Conservation (phyloP, 2,329 filamentous ascomycete species). For the Hypocreales sp. region DNA sequence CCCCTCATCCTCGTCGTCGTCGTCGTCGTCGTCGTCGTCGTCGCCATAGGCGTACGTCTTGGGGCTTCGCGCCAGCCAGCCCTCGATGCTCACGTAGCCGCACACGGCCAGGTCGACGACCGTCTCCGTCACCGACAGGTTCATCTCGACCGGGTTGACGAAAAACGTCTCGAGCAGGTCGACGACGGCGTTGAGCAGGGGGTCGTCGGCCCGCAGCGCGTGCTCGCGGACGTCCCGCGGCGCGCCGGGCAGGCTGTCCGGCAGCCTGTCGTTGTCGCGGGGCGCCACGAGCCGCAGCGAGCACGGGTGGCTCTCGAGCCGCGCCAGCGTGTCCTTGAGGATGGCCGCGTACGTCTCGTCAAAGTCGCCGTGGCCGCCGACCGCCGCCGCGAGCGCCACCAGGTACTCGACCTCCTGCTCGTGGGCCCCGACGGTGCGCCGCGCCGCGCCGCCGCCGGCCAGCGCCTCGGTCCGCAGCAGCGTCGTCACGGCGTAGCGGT, state of each 20-base stretch:
- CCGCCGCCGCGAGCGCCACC: conserved; percentile 48
- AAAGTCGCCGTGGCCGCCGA: conserved; percentile 55
- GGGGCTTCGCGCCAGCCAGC: conserved; percentile 74
- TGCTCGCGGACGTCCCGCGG: conserved; percentile 46
- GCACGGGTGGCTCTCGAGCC: conserved; percentile 59
- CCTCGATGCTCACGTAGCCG: conserved; percentile 69
- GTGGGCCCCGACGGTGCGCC: conserved; percentile 57
- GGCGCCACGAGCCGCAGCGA: conserved; percentile 53
- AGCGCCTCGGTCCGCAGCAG: conserved; percentile 53
- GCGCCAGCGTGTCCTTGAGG: conserved; percentile 52
- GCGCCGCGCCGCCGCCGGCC: conserved; percentile 33
- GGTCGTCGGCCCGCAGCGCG: conserved; percentile 46
- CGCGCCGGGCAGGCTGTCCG: conserved; percentile 41
- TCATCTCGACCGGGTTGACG: conserved; percentile 80
- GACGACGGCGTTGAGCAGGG: conserved; percentile 47
- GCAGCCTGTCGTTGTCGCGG: conserved; percentile 41
- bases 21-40: conserved; percentile 16
- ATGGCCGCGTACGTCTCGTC: conserved; percentile 59
- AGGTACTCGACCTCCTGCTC: conserved; percentile 61
- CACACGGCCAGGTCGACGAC: conserved; percentile 73
- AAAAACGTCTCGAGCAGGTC: conserved; percentile 70
- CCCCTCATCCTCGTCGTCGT: not conserved
- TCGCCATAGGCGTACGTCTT: conserved; percentile 37
- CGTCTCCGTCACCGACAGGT: conserved; percentile 72
- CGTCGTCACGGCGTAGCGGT: conserved; percentile 68